Evolutionary conservation across 352 stramenopile genomes (phyloP).

Genomic region (Stramenopiles sp.): DNA sequence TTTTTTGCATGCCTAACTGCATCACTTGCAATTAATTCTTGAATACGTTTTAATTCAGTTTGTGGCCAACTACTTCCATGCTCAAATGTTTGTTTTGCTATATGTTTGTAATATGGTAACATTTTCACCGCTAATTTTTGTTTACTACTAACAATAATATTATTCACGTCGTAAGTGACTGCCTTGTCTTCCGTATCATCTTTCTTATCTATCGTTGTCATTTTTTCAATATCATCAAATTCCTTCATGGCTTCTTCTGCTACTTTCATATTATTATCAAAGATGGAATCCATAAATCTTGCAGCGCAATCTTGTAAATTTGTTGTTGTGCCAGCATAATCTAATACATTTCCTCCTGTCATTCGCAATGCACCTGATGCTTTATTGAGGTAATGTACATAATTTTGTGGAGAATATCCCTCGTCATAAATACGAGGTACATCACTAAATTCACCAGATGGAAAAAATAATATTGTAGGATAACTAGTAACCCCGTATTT

Average conservation of each 20-base stretch:
- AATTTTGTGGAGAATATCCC: not conserved
- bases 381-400: not conserved
- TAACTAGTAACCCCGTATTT: not conserved
- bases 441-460: not conserved
- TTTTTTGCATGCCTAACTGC: not conserved
- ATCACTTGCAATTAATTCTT: not conserved
- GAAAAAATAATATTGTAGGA: not conserved
- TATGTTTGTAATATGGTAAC: not conserved
- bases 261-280: not conserved
- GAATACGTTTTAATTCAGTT: not conserved
- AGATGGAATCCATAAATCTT: not conserved
- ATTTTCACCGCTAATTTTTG: not conserved
- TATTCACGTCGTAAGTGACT: too few species aligned
- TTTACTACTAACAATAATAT: not conserved
- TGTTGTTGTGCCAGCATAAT: not conserved
- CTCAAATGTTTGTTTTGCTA: not conserved
- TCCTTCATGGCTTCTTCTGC: not conserved
- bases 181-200: not conserved
- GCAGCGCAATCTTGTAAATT: not conserved
- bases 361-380: not conserved
- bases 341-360: not conserved
- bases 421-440: not conserved
- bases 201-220: too few species aligned
- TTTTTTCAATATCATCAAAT: not conserved
- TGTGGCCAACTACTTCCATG: not conserved